Evolutionary conservation across 768 basidiomycete species (phyloP).

Genomic region (Vishniacozyma victoriae): DNA sequence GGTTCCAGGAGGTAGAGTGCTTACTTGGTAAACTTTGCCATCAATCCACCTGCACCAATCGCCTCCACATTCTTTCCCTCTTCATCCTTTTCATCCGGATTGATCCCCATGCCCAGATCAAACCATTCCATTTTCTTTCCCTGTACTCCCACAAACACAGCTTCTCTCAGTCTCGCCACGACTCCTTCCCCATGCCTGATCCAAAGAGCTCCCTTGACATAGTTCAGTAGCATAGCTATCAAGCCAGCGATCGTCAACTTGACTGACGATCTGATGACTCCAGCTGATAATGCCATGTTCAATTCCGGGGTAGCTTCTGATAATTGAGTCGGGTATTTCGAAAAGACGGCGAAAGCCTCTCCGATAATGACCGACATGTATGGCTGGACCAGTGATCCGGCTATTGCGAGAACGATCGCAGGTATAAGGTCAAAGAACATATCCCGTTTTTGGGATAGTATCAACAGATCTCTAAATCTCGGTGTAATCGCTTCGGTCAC

Average conservation of each 20-base stretch:
- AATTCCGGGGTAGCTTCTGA: constrained; percentile 27
- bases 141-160: constrained; percentile 64
- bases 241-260: constrained; percentile 42
- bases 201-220: constrained; percentile 73
- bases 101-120: constrained; percentile 62
- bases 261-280: constrained; percentile 30
- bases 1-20: constrained; percentile 7
- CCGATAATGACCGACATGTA: constrained; percentile 82
- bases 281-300: constrained; percentile 19
- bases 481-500: constrained; percentile 45
- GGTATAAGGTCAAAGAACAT: constrained; percentile 59
- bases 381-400: constrained; percentile 67
- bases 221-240: constrained; percentile 58
- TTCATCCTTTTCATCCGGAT: constrained; percentile 20
- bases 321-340: constrained; percentile 52
- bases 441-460: constrained; percentile 58
- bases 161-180: constrained; percentile 59
- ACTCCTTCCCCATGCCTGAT: constrained; percentile 80
- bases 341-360: constrained; percentile 67
- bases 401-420: constrained; percentile 58
- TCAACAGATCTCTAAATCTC: constrained; percentile 62
- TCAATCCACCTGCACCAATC: constrained; percentile 78
- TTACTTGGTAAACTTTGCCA: constrained; percentile 85
- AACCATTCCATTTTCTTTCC: constrained; percentile 82
- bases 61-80: constrained; percentile 53